These are phyloP conservation scores for Psilocybe subaeruginosa DNA, from an alignment of 768 basidiomycete species.

Conservation along the genomic window DNA sequence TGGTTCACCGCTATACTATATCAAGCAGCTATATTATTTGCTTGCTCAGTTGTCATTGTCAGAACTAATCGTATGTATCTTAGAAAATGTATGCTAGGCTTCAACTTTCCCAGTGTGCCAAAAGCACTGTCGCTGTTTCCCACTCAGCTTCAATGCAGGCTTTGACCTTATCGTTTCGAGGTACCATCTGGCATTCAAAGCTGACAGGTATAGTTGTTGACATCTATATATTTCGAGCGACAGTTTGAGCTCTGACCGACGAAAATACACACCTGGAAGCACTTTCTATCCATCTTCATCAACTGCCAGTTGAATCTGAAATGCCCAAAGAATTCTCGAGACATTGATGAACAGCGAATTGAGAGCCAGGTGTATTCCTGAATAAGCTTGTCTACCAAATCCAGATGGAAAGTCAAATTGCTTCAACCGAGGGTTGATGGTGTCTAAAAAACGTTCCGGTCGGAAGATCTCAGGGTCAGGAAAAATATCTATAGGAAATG, in stretches of 20 bases:
- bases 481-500: conserved; percentile 28
- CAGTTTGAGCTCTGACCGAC: too few species aligned
- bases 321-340: conserved; percentile 37
- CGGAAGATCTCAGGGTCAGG: conserved; percentile 35
- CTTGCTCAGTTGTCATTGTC: too few species aligned
- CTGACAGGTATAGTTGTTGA: conserved; percentile 32
- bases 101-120: conserved; percentile 21
- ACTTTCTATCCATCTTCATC: conserved; percentile 18
- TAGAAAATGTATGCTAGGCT: too few species aligned
- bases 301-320: conserved; percentile 29
- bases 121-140: conserved; percentile 17
- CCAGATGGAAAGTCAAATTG: conserved; percentile 40
- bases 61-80: not conserved
- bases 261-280: not conserved
- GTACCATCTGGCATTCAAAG: conserved; percentile 32
- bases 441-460: conserved; percentile 45
- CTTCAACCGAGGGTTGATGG: conserved; percentile 29
- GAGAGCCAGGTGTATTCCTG: conserved; percentile 36
- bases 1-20: too few species aligned
- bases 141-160: conserved; percentile 29
- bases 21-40: too few species aligned
- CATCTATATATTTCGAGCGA: conserved; percentile 18
- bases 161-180: conserved; percentile 22
- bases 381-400: conserved; percentile 43
- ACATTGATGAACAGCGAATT: conserved; percentile 37